phyloP scores from a whole-genome alignment of 2,329 filamentous ascomycete species.

The Botrytis cinerea region DNA sequence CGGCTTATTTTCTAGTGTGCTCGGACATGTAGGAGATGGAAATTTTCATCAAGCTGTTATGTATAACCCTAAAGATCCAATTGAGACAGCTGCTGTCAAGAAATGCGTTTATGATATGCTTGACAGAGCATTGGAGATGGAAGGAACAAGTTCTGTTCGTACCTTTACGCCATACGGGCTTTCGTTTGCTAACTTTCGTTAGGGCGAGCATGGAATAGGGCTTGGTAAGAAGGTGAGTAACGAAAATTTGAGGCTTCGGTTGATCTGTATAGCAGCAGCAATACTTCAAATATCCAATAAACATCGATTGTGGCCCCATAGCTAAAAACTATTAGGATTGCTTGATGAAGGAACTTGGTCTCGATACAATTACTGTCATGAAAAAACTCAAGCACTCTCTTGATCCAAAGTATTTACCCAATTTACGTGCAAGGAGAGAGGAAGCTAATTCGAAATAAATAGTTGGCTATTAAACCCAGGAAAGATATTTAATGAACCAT shows the following conservation, averaged over 20 bases:
- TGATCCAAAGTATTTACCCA: constrained; percentile 59
- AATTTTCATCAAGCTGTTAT: constrained; percentile 93
- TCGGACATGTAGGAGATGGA: constrained; percentile 87
- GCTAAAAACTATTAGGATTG: constrained; percentile 15
- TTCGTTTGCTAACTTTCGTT: constrained; percentile 24
- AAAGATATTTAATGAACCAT: constrained; percentile 31
- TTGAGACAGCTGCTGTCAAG: constrained; percentile 72
- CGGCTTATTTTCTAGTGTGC: constrained; percentile 78
- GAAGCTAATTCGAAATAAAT: background rate
- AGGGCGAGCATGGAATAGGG: constrained; percentile 80
- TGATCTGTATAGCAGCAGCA: constrained; percentile 50
- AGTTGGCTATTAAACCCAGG: constrained; percentile 78
- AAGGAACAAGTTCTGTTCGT: constrained; percentile 74
- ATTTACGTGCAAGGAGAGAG: background rate
- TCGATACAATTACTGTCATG: constrained; percentile 81
- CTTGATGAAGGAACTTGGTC: constrained; percentile 65
- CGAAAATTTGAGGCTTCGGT: background rate
- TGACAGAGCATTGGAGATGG: constrained; percentile 82
- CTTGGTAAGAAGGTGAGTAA: constrained; percentile 76
- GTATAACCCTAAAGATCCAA: constrained; percentile 71
- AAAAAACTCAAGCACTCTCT: constrained; percentile 74
- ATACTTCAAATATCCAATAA: background rate
- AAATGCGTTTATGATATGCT: constrained; percentile 85
- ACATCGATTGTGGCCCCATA: background rate
- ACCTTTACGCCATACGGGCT: background rate